These are phyloP conservation scores for Kokia cookei DNA, from an alignment of 441 rosid species.

Conservation along the genomic window DNA sequence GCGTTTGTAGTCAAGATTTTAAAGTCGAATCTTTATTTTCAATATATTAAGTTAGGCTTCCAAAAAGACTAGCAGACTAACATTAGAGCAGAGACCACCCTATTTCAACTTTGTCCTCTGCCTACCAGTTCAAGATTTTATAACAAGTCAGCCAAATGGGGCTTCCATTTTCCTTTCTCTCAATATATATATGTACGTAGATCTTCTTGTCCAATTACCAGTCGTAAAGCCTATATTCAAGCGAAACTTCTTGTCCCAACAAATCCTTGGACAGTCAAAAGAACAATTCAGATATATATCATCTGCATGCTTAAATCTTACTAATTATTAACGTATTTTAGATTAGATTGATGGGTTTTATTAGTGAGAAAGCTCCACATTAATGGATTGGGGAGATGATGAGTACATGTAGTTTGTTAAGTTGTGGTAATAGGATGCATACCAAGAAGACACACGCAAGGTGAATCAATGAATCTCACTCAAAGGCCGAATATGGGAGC, in stretches of 20 bases:
- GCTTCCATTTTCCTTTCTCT: neutral
- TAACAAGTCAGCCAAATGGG: neutral
- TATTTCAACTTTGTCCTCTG: neutral
- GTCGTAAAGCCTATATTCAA: neutral
- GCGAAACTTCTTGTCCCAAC: neutral
- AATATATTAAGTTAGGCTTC: neutral
- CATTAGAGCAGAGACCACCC: slow-evolving; percentile 6
- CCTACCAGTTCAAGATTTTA: neutral
- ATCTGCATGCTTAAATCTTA: neutral
- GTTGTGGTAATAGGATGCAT: neutral
- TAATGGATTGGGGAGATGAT: neutral
- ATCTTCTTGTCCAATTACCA: neutral
- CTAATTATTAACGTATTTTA: neutral
- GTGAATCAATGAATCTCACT: slow-evolving; percentile 47
- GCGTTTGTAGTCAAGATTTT: neutral
- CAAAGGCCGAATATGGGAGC: slow-evolving; percentile 24
- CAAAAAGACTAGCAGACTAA: neutral
- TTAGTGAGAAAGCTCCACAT: neutral
- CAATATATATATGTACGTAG: neutral
- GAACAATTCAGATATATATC: neutral
- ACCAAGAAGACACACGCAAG: slow-evolving; percentile 6
- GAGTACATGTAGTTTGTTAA: neutral
- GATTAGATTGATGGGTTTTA: neutral
- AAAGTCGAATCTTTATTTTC: neutral
- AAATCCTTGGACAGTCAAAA: neutral